These are phyloP conservation scores for Cyamopsis tetragonoloba DNA, from an alignment of 306 rosid species.

Conservation along the genomic window DNA sequence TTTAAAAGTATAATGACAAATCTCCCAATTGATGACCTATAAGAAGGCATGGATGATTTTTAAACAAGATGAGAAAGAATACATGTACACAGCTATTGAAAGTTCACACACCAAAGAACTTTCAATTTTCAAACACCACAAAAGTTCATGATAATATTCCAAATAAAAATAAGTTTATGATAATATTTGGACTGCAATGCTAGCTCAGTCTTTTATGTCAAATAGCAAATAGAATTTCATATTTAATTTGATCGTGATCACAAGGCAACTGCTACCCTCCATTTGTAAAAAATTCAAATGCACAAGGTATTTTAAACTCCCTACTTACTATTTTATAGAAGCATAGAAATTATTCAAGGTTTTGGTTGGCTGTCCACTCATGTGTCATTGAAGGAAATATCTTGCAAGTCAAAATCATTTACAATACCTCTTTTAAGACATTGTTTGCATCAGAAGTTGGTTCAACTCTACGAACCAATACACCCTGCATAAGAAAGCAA, in stretches of 20 bases:
- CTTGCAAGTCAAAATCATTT: constrained; percentile 13
- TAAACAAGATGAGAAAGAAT: constrained; percentile 19
- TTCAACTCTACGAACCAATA: constrained; percentile 85
- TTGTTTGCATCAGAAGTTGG: constrained; percentile 90
- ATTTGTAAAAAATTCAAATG: not conserved
- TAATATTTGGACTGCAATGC: constrained; percentile 14
- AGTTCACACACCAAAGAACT: not conserved
- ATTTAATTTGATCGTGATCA: not conserved
- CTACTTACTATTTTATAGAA: constrained; percentile 16
- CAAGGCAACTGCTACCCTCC: not conserved
- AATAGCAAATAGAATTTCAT: not conserved
- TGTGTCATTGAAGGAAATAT: constrained; percentile 11
- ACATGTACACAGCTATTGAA: not conserved
- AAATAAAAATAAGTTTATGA: not conserved
- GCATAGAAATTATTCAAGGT: constrained; percentile 17
- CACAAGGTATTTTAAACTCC: not conserved
- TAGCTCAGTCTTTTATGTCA: not conserved
- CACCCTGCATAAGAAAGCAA: constrained; percentile 60
- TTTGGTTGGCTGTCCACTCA: not conserved
- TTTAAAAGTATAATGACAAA: not conserved
- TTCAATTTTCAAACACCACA: not conserved
- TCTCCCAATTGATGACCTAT: not conserved
- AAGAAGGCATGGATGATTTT: not conserved
- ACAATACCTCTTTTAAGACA: constrained; percentile 78
- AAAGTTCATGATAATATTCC: not conserved